Conservation (phyloP, 2,329 filamentous ascomycete genomes). For the Talaromyces sp. region DNA sequence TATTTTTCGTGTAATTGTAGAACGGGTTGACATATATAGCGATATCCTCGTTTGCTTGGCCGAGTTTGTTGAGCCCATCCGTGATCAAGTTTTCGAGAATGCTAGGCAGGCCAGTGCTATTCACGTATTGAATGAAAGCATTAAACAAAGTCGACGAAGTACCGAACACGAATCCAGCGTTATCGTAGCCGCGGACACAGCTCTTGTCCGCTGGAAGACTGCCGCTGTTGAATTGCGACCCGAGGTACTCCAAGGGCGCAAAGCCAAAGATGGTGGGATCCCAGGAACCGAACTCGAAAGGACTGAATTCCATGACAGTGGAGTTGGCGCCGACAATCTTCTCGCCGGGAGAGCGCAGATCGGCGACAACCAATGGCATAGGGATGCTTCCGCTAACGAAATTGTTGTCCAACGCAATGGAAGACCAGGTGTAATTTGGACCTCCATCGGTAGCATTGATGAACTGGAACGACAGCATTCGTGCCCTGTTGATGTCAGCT, state of each 20-base stretch:
- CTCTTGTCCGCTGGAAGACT: slow-evolving; percentile 51
- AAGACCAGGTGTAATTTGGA: slow-evolving; percentile 76
- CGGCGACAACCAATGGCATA: slow-evolving; percentile 69
- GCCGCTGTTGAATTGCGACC: slow-evolving; percentile 68
- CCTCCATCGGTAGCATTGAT: slow-evolving; percentile 74
- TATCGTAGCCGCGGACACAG: slow-evolving; percentile 79
- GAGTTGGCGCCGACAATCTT: slow-evolving; percentile 64
- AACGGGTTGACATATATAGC: slow-evolving; percentile 79
- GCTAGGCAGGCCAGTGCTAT: slow-evolving; percentile 50
- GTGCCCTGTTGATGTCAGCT: slow-evolving; percentile 48
- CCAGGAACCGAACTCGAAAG: slow-evolving; percentile 73
- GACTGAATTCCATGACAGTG: slow-evolving; percentile 74
- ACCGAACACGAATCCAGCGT: slow-evolving; percentile 78
- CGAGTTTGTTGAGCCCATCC: slow-evolving; percentile 54
- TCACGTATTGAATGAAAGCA: slow-evolving; percentile 64
- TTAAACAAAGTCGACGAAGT: slow-evolving; percentile 86
- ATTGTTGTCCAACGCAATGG: slow-evolving; percentile 61
- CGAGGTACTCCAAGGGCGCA: slow-evolving; percentile 66
- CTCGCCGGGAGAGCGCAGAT: slow-evolving; percentile 63
- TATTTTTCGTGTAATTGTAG: slow-evolving; percentile 58
- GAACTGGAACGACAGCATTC: slow-evolving; percentile 81
- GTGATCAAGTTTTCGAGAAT: slow-evolving; percentile 53
- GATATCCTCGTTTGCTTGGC: slow-evolving; percentile 64
- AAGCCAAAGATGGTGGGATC: slow-evolving; percentile 72
- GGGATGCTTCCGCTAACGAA: slow-evolving; percentile 64